Conservation (phyloP, 306 rosid genomes). For the Fragaria iinumae region DNA sequence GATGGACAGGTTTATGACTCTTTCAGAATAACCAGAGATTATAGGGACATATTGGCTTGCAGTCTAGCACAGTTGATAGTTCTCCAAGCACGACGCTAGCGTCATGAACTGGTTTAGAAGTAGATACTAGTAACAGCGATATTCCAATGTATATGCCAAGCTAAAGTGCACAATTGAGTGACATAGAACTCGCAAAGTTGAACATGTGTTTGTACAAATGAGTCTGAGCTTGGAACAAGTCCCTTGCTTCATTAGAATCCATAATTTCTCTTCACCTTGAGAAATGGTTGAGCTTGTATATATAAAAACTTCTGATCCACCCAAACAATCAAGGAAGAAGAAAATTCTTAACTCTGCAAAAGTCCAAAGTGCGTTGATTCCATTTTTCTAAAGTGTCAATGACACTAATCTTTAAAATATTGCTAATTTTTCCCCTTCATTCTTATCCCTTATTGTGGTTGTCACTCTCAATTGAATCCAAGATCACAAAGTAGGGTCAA, state of each 20-base stretch:
- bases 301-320: neutral
- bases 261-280: neutral
- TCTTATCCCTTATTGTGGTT: no score
- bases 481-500: no score
- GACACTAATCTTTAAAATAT: no score
- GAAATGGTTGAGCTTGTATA: neutral
- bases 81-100: conserved; percentile 68
- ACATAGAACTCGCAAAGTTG: conserved; percentile 42
- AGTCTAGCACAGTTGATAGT: conserved; percentile 63
- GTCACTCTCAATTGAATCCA: no score
- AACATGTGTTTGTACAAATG: conserved; percentile 40
- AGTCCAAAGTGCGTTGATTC: neutral
- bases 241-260: conserved; percentile 22
- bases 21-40: conserved; percentile 67
- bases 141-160: conserved; percentile 27
- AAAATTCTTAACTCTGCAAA: no score
- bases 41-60: conserved; percentile 74
- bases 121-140: neutral
- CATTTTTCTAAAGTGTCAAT: no score
- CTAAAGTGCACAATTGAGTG: conserved; percentile 40
- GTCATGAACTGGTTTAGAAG: conserved; percentile 31
- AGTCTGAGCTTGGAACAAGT: conserved; percentile 42
- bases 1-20: conserved; percentile 79
- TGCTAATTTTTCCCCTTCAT: no score
- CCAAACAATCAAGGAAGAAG: neutral